Conservation (phyloP, 139 green algal species). For the Chlamydomonas applanata region DNA sequence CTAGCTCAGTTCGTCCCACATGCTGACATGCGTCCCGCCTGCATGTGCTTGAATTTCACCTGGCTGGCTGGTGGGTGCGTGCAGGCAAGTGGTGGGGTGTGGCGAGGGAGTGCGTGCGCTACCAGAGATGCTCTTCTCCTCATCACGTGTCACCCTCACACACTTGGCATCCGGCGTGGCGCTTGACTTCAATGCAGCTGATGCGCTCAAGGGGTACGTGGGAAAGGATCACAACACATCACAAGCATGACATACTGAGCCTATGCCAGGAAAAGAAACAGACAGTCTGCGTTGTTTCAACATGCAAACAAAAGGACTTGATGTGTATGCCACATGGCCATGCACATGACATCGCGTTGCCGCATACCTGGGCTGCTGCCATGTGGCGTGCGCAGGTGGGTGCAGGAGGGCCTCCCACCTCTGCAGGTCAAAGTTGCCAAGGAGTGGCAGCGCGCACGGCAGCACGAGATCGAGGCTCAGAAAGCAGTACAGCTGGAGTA, state of each 20-base stretch:
- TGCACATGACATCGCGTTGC: too few species aligned
- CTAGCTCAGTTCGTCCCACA: too few species aligned
- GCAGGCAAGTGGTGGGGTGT: not conserved
- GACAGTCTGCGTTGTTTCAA: too few species aligned
- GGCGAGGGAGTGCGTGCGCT: conserved; percentile 40
- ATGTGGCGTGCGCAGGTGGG: conserved; percentile 58
- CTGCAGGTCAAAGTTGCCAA: conserved; percentile 60
- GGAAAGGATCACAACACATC: too few species aligned
- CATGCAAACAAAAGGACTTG: too few species aligned
- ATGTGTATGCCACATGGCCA: too few species aligned
- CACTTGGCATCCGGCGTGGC: conserved; percentile 59
- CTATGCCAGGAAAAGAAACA: too few species aligned
- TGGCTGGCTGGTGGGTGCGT: too few species aligned
- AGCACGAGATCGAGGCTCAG: conserved; percentile 63
- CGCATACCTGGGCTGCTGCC: too few species aligned
- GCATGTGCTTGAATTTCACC: too few species aligned
- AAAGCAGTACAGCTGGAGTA: conserved; percentile 67
- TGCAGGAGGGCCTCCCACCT: conserved; percentile 47
- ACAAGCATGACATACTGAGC: too few species aligned
- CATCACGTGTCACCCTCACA: conserved; percentile 54
- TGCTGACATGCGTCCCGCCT: too few species aligned
- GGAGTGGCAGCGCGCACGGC: conserved; percentile 57
- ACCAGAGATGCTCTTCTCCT: conserved; percentile 83
- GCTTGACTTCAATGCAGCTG: conserved; percentile 68
- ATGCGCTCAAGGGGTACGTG: conserved; percentile 64